Evolutionary conservation across 768 basidiomycete genomes (phyloP).

Genomic region (Phylloporus sp.): DNA sequence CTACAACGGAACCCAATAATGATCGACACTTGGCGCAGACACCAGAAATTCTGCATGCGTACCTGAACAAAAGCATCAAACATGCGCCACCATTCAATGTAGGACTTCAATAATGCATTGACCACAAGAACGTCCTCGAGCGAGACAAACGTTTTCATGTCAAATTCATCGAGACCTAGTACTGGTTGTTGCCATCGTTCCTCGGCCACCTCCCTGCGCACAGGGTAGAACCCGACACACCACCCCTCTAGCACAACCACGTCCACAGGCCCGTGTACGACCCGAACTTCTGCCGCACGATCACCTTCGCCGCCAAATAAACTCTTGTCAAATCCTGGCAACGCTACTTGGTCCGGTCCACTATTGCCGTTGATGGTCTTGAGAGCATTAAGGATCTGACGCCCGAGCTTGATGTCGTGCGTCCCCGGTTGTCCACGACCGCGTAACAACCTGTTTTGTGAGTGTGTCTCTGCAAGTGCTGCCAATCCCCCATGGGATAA

Average conservation of each 20-base stretch:
- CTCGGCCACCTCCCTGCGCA: constrained; percentile 48
- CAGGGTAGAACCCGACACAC: constrained; percentile 85
- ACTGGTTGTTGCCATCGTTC: constrained; percentile 43
- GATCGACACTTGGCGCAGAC: background rate
- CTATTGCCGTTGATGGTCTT: constrained; percentile 35
- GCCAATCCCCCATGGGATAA: constrained; percentile 62
- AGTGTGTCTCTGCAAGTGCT: constrained; percentile 45
- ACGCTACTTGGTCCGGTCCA: constrained; percentile 31
- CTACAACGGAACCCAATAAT: constrained; percentile 19
- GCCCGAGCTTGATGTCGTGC: constrained; percentile 74
- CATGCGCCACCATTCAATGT: constrained; percentile 63
- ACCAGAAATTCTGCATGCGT: background rate
- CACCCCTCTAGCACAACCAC: constrained; percentile 94
- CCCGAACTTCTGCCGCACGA: constrained; percentile 45
- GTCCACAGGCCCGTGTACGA: constrained; percentile 56
- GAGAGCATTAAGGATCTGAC: constrained; percentile 48
- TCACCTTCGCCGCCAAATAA: constrained; percentile 80
- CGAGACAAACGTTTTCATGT: constrained; percentile 36
- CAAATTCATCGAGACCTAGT: constrained; percentile 26
- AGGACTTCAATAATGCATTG: constrained; percentile 58
- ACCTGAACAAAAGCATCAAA: constrained; percentile 82
- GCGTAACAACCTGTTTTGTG: constrained; percentile 61
- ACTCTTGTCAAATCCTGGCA: constrained; percentile 90
- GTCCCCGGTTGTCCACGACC: constrained; percentile 95
- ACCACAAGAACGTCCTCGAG: constrained; percentile 57